These are phyloP conservation scores for Emericellopsis cladophorae DNA, from an alignment of 2,329 filamentous ascomycete genomes.

Conservation along the genomic window DNA sequence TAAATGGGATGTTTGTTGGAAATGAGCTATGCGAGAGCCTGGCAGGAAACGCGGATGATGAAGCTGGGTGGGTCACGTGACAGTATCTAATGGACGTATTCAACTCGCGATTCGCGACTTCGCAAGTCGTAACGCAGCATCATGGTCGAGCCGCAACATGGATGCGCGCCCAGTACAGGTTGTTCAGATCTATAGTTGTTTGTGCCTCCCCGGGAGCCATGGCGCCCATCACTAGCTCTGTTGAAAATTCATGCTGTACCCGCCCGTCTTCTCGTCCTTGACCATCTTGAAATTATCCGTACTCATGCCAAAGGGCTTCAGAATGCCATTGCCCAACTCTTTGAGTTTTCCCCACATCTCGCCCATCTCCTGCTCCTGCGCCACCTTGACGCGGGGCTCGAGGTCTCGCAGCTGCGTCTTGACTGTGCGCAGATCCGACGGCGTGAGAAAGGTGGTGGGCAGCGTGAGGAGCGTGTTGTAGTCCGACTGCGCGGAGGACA, in stretches of 20 bases:
- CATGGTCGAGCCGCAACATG: no score
- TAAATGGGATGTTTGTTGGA: background rate
- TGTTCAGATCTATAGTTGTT: no score
- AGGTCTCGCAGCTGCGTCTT: constrained; percentile 51
- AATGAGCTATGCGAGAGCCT: background rate
- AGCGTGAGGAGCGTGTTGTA: constrained; percentile 55
- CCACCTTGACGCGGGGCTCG: constrained; percentile 57
- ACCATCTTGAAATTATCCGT: constrained; percentile 93
- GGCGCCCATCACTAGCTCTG: constrained; percentile 10
- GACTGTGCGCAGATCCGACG: constrained; percentile 56
- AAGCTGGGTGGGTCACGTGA: no score
- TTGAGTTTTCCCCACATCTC: constrained; percentile 99
- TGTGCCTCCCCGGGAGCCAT: no score
- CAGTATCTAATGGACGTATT: no score
- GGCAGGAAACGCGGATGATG: no score
- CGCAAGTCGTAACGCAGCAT: no score
- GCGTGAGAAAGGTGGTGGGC: constrained; percentile 32
- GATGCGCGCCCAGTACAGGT: no score
- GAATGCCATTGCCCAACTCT: constrained; percentile 76
- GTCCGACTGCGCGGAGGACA: constrained; percentile 68
- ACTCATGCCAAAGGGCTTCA: constrained; percentile 87
- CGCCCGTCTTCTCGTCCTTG: constrained; percentile 78
- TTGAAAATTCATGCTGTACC: constrained; percentile 87
- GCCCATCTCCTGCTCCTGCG: constrained; percentile 76
- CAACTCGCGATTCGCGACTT: no score